Evolutionary conservation across 495 filamentous ascomycete genomes (phyloP).

Genomic region (Podospora anserina): DNA sequence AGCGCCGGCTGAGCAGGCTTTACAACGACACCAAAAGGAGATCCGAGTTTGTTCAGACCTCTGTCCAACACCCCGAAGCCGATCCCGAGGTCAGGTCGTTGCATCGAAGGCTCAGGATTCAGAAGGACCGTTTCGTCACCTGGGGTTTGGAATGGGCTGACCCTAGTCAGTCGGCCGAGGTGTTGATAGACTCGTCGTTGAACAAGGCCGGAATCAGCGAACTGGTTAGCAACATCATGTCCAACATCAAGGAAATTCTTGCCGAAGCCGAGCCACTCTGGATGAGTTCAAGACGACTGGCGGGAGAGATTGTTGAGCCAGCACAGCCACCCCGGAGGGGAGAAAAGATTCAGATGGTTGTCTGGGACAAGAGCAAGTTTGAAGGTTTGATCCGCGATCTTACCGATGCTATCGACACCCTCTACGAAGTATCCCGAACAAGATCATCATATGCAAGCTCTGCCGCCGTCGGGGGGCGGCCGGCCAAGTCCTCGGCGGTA

Average conservation of each 20-base stretch:
- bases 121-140: constrained; percentile 72
- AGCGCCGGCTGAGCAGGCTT: constrained; percentile 77
- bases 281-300: constrained; percentile 45
- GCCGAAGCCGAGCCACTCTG: constrained; percentile 82
- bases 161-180: constrained; percentile 58
- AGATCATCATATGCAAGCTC: constrained; percentile 48
- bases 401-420: constrained; percentile 80
- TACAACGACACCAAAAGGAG: constrained; percentile 91
- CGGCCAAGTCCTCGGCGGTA: constrained; percentile 28
- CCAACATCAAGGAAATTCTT: constrained; percentile 80
- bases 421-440: constrained; percentile 81
- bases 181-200: constrained; percentile 74
- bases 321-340: constrained; percentile 36
- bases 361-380: constrained; percentile 59
- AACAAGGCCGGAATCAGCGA: constrained; percentile 81
- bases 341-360: constrained; percentile 46
- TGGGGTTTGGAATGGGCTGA: constrained; percentile 95
- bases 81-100: constrained; percentile 55
- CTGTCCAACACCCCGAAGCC: constrained; percentile 54
- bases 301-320: constrained; percentile 42
- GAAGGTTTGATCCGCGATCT: constrained; percentile 72
- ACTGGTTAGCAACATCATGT: constrained; percentile 83
- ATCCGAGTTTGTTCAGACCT: constrained; percentile 75
- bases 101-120: constrained; percentile 58
- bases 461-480: constrained; percentile 22